Conservation (phyloP, 768 basidiomycete species). For the Tricholoma saponaceum region DNA sequence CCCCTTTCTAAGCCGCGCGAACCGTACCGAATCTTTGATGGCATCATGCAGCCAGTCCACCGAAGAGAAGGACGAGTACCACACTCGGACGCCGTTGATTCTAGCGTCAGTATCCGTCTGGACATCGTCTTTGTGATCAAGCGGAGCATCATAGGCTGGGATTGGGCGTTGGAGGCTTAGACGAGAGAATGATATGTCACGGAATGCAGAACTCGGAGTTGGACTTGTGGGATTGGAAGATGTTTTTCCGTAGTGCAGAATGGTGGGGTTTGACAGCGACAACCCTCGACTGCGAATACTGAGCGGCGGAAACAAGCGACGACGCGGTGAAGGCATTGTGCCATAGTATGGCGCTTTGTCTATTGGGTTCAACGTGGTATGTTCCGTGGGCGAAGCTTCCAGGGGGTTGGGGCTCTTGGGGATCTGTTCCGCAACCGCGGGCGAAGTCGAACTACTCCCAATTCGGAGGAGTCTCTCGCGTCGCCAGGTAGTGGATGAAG, state of each 20-base stretch:
- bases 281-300: conserved; percentile 30
- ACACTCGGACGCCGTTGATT: conserved; percentile 85
- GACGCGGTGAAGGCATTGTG: conserved; percentile 35
- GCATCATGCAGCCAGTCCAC: conserved; percentile 97
- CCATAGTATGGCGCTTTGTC: conserved; percentile 48
- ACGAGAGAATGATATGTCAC: conserved; percentile 36
- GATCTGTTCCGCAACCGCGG: conserved; percentile 3
- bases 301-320: conserved; percentile 21
- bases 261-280: conserved; percentile 32
- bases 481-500: conserved; percentile 57
- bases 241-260: conserved; percentile 24
- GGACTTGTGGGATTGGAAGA: conserved; percentile 28
- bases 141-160: conserved; percentile 65
- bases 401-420: not conserved
- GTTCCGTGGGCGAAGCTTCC: conserved; percentile 25
- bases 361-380: conserved; percentile 28
- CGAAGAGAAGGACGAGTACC: conserved; percentile 87
- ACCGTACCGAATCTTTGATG: conserved; percentile 88
- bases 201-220: conserved; percentile 34
- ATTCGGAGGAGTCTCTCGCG: conserved; percentile 58
- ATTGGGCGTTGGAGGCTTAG: conserved; percentile 57
- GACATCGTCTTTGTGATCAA: conserved; percentile 29
- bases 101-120: conserved; percentile 54
- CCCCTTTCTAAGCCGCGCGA: conserved; percentile 63
- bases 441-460: conserved; percentile 31